Base-by-base conservation (phyloP, 1,284 basidiomycete genomes). In the Leccinum griseonigrum region DNA sequence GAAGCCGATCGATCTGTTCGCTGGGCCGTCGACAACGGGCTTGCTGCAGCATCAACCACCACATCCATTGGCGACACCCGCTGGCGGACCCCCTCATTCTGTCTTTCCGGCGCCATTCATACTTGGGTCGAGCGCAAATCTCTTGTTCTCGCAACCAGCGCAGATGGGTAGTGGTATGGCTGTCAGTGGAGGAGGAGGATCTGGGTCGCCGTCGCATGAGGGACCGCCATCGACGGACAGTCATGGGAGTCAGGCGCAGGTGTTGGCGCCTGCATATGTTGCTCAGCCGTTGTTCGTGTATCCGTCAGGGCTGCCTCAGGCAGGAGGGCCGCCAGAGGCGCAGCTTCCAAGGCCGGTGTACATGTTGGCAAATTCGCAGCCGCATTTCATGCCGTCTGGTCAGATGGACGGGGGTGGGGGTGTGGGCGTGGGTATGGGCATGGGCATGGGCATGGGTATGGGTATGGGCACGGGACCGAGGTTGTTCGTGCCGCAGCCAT, bases 11-110 rank as follows among this genome's bases (percentile, higher is more conserved):
- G 74, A 76, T 36, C 38, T 73, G 43, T 64, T 73, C 3, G 73
- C 74, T 4, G 71, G 74, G 1, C 73, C 74, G 2, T 75, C 73
- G 29, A 75, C 71, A 22, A 69, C 73, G n/a, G 74, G 74, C 9
- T 52, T 75, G 13, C 59, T 75, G 11, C 71, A 68, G 3, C 38
- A 53, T 16, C 74, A 74, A 2, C 63, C 34, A 0, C 63, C 18
- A 4, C 56, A 54, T 1, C 34, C 58, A 3, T 58, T 52, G 1
- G 59, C 13, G 18, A 55, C 14, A 7, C 36, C 50, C 14, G 28
- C 5, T 11, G 50, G 22, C 4, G 50, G 65, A 4, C 58, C 57
- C 0, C 11, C 22, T 2, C 68, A 58, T 2, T 60, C 66, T 0
- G n/a, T 64, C 22, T 34, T 71, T 5, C 64, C 69, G 7, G 59